phyloP scores from a whole-genome alignment of 805 yeast species.

The Schizosaccharomyces cryophilus region DNA sequence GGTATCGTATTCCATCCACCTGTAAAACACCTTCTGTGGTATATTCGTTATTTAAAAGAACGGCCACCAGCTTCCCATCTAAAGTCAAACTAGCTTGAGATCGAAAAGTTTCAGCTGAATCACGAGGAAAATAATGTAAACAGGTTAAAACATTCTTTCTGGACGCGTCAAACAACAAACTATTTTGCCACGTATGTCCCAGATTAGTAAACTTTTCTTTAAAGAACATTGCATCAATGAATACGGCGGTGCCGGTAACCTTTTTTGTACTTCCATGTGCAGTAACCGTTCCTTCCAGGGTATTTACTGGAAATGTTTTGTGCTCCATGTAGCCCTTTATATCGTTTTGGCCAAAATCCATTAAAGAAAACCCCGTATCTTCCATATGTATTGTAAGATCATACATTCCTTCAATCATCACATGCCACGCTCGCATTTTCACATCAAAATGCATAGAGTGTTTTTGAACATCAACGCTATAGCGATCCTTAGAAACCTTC shows the following conservation, averaged over 20 bases:
- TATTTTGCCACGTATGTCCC: slow-evolving; percentile 1
- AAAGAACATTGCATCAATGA: not conserved
- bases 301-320: not conserved
- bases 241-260: not conserved
- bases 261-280: not conserved
- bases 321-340: not conserved
- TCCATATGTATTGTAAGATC: not conserved
- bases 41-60: not conserved
- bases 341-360: not conserved
- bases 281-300: not conserved
- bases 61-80: not conserved
- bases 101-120: not conserved
- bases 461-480: not conserved
- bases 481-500: not conserved
- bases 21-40: not conserved
- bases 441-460: not conserved
- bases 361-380: not conserved
- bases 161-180: not conserved
- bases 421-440: not conserved
- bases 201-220: not conserved
- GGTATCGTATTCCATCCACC: not conserved
- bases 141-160: not conserved
- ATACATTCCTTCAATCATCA: not conserved
- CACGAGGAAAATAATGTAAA: slow-evolving; percentile 1
- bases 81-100: not conserved